A percentile compares a stretch with the other conserved stretches of the same genome.
These are phyloP conservation scores for Leccinum fallax DNA, from an alignment of 1,284 basidiomycete genomes.

Conservation along the genomic window DNA sequence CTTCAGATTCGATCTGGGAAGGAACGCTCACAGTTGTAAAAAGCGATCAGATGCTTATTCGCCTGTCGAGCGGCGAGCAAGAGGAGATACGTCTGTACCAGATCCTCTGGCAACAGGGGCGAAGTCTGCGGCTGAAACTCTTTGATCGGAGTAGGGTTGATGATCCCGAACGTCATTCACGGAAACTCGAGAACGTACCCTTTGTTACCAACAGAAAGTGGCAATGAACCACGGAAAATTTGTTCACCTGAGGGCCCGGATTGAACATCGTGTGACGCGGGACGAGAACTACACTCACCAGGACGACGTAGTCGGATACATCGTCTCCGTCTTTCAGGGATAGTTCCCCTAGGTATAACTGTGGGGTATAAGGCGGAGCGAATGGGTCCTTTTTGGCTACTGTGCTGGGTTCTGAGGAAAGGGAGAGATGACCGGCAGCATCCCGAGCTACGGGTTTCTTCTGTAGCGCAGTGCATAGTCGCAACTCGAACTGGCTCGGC, in stretches of 20 bases:
- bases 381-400: conserved; percentile 66
- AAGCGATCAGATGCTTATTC: conserved; percentile 67
- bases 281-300: conserved; percentile 54
- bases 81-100: conserved; percentile 72
- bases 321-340: conserved; percentile 54
- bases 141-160: conserved; percentile 31
- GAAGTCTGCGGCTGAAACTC: conserved; percentile 76
- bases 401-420: conserved; percentile 31
- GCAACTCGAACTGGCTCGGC: conserved; percentile 70
- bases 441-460: conserved; percentile 65
- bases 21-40: conserved; percentile 75
- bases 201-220: conserved; percentile 85
- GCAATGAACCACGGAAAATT: conserved; percentile 78
- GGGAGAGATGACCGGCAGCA: conserved; percentile 37
- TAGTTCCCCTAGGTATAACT: conserved; percentile 74
- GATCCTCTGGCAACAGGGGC: conserved; percentile 76
- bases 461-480: conserved; percentile 79
- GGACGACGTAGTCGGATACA: conserved; percentile 66
- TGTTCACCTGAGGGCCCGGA: conserved; percentile 63
- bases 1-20: neutral
- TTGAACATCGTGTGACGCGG: conserved; percentile 1
- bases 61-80: conserved; percentile 67
- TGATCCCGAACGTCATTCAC: neutral
- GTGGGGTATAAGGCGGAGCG: conserved; percentile 75
- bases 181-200: conserved; percentile 45